Evolutionary conservation across 768 basidiomycete genomes (phyloP), one percentile per base, ranked within the genome.

Genomic region (Suillus americanus): DNA sequence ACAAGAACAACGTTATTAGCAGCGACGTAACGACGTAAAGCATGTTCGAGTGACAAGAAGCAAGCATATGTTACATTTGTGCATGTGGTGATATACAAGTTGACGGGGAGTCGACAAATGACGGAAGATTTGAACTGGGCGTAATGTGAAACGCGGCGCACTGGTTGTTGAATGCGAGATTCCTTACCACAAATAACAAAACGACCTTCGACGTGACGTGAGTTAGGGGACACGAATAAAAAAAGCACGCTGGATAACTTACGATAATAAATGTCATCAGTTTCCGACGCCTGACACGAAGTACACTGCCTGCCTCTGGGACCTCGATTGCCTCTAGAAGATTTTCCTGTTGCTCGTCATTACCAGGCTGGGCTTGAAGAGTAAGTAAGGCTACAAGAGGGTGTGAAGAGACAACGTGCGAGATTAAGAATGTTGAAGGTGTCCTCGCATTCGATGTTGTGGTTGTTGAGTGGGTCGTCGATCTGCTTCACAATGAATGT

Each of bases 201-300:
- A 53, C 18, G 51, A 18, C 51, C 51, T 53, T 16, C 14, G 37
- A 60, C 57, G n/a, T 43, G 12, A 60, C 9, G 14, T 43, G 41
- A 5, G 38, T 60, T 4, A 45, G 57, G 18, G 3, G 9, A 60
- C 0, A 37, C 25, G 8, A 54, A 60, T 60, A 16, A 10, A 60
- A 37, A 8, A 12, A n/a, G n/a, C n/a, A 46, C 41, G 13, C 23
- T 16, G 7, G 43, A n/a, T 43, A 54, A 64, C 63, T 18, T 35
- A 64, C 63, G 10, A 64, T 30, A 28, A 60, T 23, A 3, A 64
- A 8, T n/a, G 25, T 43, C 20, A 13, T 45, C 23, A 64, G 13
- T 43, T 57, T 60, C 12, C 28, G 20, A 25, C n/a, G 63, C 28
- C 56, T 57, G 3, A 14, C 13, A 25, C 7, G 56, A 40, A 33